phyloP scores from a whole-genome alignment of 2,329 filamentous ascomycete genomes.

The Ascochyta fabae region DNA sequence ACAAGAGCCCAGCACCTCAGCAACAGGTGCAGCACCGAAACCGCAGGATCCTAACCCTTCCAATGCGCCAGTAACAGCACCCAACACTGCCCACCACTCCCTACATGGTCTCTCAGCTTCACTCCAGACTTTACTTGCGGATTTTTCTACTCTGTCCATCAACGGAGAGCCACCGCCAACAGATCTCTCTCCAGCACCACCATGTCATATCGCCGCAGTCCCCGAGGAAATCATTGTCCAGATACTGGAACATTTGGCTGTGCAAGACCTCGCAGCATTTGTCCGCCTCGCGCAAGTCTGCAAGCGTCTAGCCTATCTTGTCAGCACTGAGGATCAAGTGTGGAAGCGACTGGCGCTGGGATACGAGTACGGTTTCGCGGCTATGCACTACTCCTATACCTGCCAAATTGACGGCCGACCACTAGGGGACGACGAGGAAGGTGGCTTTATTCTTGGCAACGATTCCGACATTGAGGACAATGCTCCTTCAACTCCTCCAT shows the following conservation, averaged over 20 bases:
- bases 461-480: slow-evolving; percentile 23
- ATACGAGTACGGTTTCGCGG: slow-evolving; percentile 75
- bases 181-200: slow-evolving; percentile 73
- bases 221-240: slow-evolving; percentile 86
- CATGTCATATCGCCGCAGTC: slow-evolving; percentile 78
- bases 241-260: slow-evolving; percentile 74
- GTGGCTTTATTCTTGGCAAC: slow-evolving; percentile 39
- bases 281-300: slow-evolving; percentile 80
- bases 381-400: slow-evolving; percentile 82
- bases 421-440: slow-evolving; percentile 45
- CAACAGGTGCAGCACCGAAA: slow-evolving; percentile 35
- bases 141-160: slow-evolving; percentile 76
- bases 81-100: slow-evolving; percentile 64
- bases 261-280: slow-evolving; percentile 78
- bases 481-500: slow-evolving; percentile 5
- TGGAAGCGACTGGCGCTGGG: slow-evolving; percentile 81
- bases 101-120: slow-evolving; percentile 62
- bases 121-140: slow-evolving; percentile 73
- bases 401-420: slow-evolving; percentile 63
- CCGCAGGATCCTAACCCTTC: slow-evolving; percentile 56
- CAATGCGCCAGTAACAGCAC: slow-evolving; percentile 59
- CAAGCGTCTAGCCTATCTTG: slow-evolving; percentile 84
- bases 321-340: slow-evolving; percentile 81
- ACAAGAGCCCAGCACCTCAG: slow-evolving; percentile 15
- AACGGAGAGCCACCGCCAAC: slow-evolving; percentile 70